These are phyloP conservation scores for Handroanthus guayacan DNA, from an alignment of 257 asterid genomes.

Conservation along the genomic window DNA sequence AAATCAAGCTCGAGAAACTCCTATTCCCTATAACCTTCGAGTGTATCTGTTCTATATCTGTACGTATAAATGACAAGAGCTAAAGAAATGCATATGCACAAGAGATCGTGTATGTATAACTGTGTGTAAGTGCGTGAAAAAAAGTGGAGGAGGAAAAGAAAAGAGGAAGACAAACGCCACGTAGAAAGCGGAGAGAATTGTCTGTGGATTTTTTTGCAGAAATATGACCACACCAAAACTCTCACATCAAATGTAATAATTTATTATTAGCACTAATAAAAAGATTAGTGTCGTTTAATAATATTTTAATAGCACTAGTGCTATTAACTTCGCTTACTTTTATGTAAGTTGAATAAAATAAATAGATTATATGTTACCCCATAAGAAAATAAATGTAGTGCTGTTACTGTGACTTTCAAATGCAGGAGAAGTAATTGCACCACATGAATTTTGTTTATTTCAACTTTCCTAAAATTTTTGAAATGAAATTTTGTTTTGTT, in stretches of 20 bases:
- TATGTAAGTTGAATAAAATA: no score
- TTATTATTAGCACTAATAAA: not conserved
- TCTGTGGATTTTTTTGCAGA: conserved; percentile 20
- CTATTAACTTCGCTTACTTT: not conserved
- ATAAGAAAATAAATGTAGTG: not conserved
- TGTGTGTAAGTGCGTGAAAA: conserved; percentile 1
- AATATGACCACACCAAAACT: conserved; percentile 33
- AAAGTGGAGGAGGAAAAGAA: not conserved
- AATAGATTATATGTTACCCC: not conserved
- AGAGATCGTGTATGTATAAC: conserved; percentile 3
- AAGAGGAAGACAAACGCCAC: conserved; percentile 8
- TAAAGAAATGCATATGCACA: conserved; percentile 21
- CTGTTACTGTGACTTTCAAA: not conserved
- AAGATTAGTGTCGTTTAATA: not conserved
- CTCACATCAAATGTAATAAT: not conserved
- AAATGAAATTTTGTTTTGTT: no score
- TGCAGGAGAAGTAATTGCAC: not conserved
- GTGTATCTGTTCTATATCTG: not conserved
- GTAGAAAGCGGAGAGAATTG: conserved; percentile 20
- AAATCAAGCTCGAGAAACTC: conserved; percentile 35
- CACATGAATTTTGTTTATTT: not conserved
- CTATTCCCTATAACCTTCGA: conserved; percentile 14
- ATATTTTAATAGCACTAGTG: not conserved
- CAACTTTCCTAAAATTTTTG: not conserved
- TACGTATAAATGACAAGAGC: not conserved